phyloP scores from a whole-genome alignment of 257 asterid species.

The Lavandula angustifolia region DNA sequence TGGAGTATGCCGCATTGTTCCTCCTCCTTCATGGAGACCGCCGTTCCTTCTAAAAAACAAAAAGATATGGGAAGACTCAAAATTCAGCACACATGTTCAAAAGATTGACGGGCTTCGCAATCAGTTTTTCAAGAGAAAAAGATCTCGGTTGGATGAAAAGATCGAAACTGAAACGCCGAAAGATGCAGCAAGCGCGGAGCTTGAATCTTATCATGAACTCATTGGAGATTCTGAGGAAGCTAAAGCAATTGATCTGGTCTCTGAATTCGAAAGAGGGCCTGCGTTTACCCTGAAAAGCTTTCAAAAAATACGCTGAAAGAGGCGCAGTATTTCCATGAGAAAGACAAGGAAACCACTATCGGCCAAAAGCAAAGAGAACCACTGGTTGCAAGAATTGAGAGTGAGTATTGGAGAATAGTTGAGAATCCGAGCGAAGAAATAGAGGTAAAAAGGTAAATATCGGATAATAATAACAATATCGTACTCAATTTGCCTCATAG shows the following conservation, averaged over 20 bases:
- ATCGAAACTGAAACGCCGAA: slow-evolving; percentile 38
- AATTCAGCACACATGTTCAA: slow-evolving; percentile 56
- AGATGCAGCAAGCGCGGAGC: slow-evolving; percentile 24
- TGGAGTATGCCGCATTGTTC: slow-evolving; percentile 93
- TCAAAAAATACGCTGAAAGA: slow-evolving; percentile 71
- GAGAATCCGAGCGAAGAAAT: slow-evolving; percentile 72
- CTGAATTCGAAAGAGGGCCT: slow-evolving; percentile 55
- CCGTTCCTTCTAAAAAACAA: slow-evolving; percentile 48
- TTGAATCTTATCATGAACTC: slow-evolving; percentile 31
- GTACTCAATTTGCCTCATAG: slow-evolving; percentile 28
- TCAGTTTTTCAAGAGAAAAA: slow-evolving; percentile 37
- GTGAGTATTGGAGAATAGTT: slow-evolving; percentile 86
- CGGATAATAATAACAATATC: slow-evolving; percentile 18
- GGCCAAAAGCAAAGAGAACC: slow-evolving; percentile 40
- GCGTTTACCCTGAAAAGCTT: slow-evolving; percentile 57
- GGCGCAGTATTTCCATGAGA: slow-evolving; percentile 56
- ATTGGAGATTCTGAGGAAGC: slow-evolving; percentile 35
- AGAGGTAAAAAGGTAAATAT: slow-evolving; percentile 57
- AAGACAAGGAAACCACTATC: slow-evolving; percentile 27
- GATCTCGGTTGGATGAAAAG: slow-evolving; percentile 36
- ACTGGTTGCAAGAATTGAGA: slow-evolving; percentile 57
- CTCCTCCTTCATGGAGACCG: slow-evolving; percentile 84
- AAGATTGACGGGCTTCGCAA: slow-evolving; percentile 49
- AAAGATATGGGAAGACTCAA: slow-evolving; percentile 48
- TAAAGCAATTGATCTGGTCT: slow-evolving; percentile 27